Base-by-base conservation (phyloP, 371 early-diverging fungal species). In the Mortierella sp. region DNA sequence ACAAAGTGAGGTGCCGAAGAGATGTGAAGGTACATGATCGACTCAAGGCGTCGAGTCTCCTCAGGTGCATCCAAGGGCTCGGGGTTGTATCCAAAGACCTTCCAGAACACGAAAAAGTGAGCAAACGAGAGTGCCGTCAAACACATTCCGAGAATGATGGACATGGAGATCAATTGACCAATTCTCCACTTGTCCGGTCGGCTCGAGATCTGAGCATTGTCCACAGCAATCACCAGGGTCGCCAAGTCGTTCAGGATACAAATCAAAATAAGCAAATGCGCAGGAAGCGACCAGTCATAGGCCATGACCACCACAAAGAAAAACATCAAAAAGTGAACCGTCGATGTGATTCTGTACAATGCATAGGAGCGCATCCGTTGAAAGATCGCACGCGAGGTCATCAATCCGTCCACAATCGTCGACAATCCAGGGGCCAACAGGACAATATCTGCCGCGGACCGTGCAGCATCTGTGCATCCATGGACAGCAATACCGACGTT, bases 1-100 rank as follows among this genome's bases (percentile, higher is more conserved):
- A 95, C 94, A 86, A 97, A 97, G 84, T 97, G 97, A 55, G 97
- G 97, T 62, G 92, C 92, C 12, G 91, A 93, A 11, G 94, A 94
- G 66, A 95, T 91, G 75, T 95, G 91, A 53, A 95, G 87, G 84
- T 95, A 95, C 88, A 95, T 93, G 84, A 95, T 88, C 57, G 92
- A 86, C 72, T 92, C 82, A 66, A 92, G 81, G 62, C 82, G 68
- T 52, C 82, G 70, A 9, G 62, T 47, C 15, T 23, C 55, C 3
- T 80, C 65, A 9, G 57, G 46, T 3, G 44, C 64, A 0, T 59
- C 48, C 26, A 51, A 46, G 18, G 52, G 48, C 3, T 62, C 29
- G 57, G 83, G 83, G 58, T 74, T 79, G 46, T 70, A 67, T 11
- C 50, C 68, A 45, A 64, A 73, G 37, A 21, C 14, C 50, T 80